Evolutionary conservation across 2,329 filamentous ascomycete genomes (phyloP), one percentile per base, ranked within the genome.

Genomic region (Botryotinia convoluta): DNA sequence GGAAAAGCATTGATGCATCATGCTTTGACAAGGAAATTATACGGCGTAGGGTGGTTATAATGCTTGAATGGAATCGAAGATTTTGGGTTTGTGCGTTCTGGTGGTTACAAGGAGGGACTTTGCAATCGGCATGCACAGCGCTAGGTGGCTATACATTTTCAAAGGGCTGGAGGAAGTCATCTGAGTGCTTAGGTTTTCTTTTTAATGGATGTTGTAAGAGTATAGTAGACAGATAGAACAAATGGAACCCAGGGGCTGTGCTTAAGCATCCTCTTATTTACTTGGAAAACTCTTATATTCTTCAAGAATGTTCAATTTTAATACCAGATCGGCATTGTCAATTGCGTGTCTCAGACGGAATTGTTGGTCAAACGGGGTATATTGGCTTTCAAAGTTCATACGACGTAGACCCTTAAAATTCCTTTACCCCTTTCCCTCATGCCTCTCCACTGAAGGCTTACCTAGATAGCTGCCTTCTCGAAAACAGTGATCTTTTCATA

Each of bases 141-240:
- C 62, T 57, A 63, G 48, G 29, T 51, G n/a, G 39, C 10, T 20
- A 67, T 14, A 57, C 54, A 44, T 37, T 59, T 57, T 69, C 48
- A 69, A 69, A 20, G 48, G 48, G 39, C 45, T 8, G 22, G 29
- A 20, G 54, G 59, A 26, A 44, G 48, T 59, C 26, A 29, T 57
- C 39, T 57, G 39, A 51, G 32, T 39, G 29, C 71, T 42, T n/a
- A 37, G 12, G 48, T 14, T n/a, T 54, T 45, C 39, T 57, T 51
- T 39, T 14, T 69, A 32, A 51, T 69, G n/a, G 22, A 35, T 61
- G n/a, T 32, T 72, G 71, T 72, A 72, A 61, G 63, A 72, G 26
- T 71, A 71, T 22, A 65, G 69, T 64, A 71, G 69, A 64, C 29
- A 64, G 42, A 71, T 72, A 69, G 63, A 68, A 45, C 20, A 48